Conservation (phyloP, 2,329 filamentous ascomycete genomes). For the Stemphylium beticola region DNA sequence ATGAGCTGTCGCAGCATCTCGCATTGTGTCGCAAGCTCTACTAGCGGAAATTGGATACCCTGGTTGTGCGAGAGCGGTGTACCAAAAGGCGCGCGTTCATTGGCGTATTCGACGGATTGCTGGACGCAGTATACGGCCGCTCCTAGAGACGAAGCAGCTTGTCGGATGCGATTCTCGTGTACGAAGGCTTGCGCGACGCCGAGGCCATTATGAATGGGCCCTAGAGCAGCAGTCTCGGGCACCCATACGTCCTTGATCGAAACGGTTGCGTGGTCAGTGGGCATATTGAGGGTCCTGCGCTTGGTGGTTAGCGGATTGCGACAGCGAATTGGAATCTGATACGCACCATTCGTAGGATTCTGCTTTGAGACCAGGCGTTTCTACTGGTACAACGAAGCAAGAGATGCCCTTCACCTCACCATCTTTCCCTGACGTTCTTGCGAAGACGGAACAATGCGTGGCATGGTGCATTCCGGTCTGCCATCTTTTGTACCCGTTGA, state of each 20-base stretch:
- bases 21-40: conserved; percentile 66
- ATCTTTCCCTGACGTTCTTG: conserved; percentile 61
- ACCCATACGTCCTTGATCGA: conserved; percentile 64
- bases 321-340: background rate
- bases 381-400: conserved; percentile 64
- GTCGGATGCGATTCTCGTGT: conserved; percentile 70
- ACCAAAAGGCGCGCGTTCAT: conserved; percentile 61
- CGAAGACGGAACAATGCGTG: conserved; percentile 68
- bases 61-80: conserved; percentile 65
- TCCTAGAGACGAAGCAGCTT: conserved; percentile 66
- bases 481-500: conserved; percentile 69
- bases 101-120: conserved; percentile 63
- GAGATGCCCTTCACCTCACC: conserved; percentile 64
- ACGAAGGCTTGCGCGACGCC: conserved; percentile 69
- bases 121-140: conserved; percentile 67
- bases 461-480: conserved; percentile 68
- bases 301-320: conserved; percentile 7
- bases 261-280: conserved; percentile 68
- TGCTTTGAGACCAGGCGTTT: conserved; percentile 60
- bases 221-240: conserved; percentile 60
- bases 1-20: conserved; percentile 68
- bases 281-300: conserved; percentile 67
- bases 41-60: conserved; percentile 68
- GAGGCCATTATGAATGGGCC: conserved; percentile 60
- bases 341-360: conserved; percentile 63